Evolutionary conservation across 169 alveolate genomes (phyloP), one percentile per base, ranked within the genome.

Genomic region (Cystoisospora suis): DNA sequence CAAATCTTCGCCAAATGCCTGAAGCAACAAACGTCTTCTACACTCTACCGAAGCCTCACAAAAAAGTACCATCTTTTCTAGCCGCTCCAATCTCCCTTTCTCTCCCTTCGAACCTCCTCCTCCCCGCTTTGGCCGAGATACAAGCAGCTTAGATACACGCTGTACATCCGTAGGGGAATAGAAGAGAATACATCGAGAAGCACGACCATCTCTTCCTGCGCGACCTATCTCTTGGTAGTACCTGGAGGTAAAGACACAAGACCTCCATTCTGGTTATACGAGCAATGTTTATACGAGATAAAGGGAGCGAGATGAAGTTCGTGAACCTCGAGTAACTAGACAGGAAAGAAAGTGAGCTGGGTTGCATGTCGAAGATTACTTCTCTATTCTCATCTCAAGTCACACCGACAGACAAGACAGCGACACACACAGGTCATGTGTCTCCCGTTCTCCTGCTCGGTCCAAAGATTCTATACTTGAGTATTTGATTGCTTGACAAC

Each of bases 151-250:
- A 34, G 72, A 34, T n/a, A 72, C 15, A 3, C 91, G 92, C 45
- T 81, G 65, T 27, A 34, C 75, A 72, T 91, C 92, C 32, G 9
- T 23, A 27, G 83, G 79, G 23, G 79, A 38, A 87, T 86, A 91
- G 65, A 87, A 91, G 20, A 91, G 61, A 23, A 91, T 75, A 53
- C 88, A 83, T 0, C 92, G 91, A 32, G 92, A 42, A 27, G 87
- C 70, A 27, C 38, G 45, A 1, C 99, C 99, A 91, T 98, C 99
- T 86, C 99, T 93, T 23, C 99, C 99, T 0, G 99, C 99, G 58
- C 99, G 95, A 6, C 99, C 99, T 15, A 98, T 97, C 89, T 99
- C 99, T 94, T 99, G 99, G 85, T 97, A 96, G 91, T 97, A 97
- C 56, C 97, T 94, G 86, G 75, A 61, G 75, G 6, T n/a, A 61